These are phyloP conservation scores for Rubus parviflorus DNA, from an alignment of 306 rosid species.

Conservation along the genomic window DNA sequence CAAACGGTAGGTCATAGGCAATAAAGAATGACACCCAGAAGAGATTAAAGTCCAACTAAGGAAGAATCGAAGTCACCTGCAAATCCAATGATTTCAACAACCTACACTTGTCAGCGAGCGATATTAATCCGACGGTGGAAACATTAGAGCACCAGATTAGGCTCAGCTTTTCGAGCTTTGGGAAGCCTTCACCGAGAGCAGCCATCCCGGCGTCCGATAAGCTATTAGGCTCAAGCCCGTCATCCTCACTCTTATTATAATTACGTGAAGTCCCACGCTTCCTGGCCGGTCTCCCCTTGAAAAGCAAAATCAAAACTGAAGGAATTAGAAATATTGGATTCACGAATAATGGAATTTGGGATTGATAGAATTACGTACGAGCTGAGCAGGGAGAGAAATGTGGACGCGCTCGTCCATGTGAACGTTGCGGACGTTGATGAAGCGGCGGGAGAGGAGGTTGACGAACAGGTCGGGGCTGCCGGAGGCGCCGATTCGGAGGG, in stretches of 20 bases:
- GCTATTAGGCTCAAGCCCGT: constrained; percentile 45
- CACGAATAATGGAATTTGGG: not conserved
- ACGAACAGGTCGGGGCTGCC: constrained; percentile 66
- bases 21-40: not conserved
- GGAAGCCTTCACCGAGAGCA: constrained; percentile 73
- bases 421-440: constrained; percentile 58
- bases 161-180: constrained; percentile 73
- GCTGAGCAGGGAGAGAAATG: constrained; percentile 50
- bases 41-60: not conserved
- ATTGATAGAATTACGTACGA: constrained; percentile 24
- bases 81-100: constrained; percentile 73
- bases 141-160: constrained; percentile 88
- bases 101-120: constrained; percentile 57
- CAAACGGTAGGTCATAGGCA: no score
- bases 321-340: not conserved
- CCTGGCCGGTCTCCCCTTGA: constrained; percentile 40
- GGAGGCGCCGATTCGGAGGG: constrained; percentile 80
- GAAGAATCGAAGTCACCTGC: constrained; percentile 52
- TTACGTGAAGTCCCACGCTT: not conserved
- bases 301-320: not conserved
- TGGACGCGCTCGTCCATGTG: constrained; percentile 77
- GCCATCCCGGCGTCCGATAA: constrained; percentile 73
- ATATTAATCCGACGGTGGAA: constrained; percentile 59
- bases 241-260: constrained; percentile 38
- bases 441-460: constrained; percentile 59